Evolutionary conservation across 2,329 filamentous ascomycete species (phyloP).

Genomic region (Westerdykella sp.): DNA sequence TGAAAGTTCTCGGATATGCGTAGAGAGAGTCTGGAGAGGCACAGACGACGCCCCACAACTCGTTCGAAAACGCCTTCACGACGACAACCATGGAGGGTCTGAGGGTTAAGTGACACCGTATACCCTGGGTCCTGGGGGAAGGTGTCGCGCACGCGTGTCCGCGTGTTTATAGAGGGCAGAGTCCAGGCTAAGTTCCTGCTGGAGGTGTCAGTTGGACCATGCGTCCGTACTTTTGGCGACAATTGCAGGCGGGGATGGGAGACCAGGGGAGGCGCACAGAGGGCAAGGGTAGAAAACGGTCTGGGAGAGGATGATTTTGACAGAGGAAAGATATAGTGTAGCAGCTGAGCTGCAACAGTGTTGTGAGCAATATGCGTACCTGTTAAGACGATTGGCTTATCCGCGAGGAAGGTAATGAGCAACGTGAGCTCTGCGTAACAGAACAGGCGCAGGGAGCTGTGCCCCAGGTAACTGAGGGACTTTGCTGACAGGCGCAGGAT

Average conservation of each 20-base stretch:
- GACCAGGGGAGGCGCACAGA: constrained; percentile 6
- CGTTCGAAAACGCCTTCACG: constrained; percentile 16
- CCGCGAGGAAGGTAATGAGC: constrained; percentile 18
- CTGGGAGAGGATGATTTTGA: constrained; percentile 6
- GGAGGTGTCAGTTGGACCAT: constrained; percentile 21
- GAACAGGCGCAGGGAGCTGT: constrained; percentile 11
- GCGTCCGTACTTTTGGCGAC: constrained; percentile 14
- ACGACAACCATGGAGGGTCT: constrained; percentile 23
- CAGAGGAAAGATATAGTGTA: constrained; percentile 10
- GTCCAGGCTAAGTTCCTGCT: constrained; percentile 11
- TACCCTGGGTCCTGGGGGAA: constrained; percentile 18
- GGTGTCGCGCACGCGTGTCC: constrained; percentile 20
- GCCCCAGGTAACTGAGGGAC: constrained; percentile 4
- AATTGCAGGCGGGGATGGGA: background rate
- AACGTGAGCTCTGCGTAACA: constrained; percentile 20
- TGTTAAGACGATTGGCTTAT: constrained; percentile 21
- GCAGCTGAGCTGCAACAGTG: constrained; percentile 19
- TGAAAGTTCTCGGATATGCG: constrained; percentile 15
- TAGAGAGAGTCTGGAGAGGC: constrained; percentile 16
- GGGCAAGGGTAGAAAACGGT: constrained; percentile 8
- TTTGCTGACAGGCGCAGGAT: constrained; percentile 20
- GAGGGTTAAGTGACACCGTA: constrained; percentile 10
- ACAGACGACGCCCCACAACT: constrained; percentile 24
- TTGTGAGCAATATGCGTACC: constrained; percentile 28
- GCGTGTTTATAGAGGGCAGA: constrained; percentile 14